Conservation (phyloP, 805 yeast genomes). For the Suhomyces tanzawaensis region DNA sequence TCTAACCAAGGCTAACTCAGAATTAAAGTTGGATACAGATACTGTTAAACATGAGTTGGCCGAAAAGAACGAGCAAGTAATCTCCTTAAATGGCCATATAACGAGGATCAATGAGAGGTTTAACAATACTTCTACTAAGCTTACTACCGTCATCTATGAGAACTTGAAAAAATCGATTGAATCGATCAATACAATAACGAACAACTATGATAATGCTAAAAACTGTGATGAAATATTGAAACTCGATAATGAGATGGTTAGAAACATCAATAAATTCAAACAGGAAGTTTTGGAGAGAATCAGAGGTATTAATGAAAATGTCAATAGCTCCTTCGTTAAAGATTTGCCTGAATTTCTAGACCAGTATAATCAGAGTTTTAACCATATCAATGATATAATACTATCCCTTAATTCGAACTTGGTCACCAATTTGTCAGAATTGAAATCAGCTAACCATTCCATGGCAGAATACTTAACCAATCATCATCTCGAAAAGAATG, state of each 20-base stretch:
- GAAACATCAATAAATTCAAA: constrained; percentile 6
- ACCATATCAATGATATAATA: constrained; percentile 4
- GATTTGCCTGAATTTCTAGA: constrained; percentile 9
- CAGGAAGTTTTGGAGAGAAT: constrained; percentile 6
- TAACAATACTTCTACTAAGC: constrained; percentile 10
- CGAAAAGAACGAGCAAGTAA: constrained; percentile 5
- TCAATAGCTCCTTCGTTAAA: constrained; percentile 8
- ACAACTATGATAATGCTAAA: constrained; percentile 2
- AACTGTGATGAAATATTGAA: constrained; percentile 5
- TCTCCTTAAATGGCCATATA: constrained; percentile 8
- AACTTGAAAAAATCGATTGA: constrained; percentile 11
- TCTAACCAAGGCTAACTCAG: not conserved
- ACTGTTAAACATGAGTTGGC: not conserved
- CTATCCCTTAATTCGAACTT: constrained; percentile 4
- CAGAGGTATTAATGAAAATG: constrained; percentile 4
- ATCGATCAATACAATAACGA: constrained; percentile 6
- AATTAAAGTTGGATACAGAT: not conserved
- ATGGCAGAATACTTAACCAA: constrained; percentile 15
- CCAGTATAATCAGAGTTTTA: constrained; percentile 9
- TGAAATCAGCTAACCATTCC: constrained; percentile 13
- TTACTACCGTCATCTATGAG: constrained; percentile 11
- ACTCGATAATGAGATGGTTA: constrained; percentile 1
- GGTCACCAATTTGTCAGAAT: constrained; percentile 3
- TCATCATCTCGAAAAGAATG: constrained; percentile 12
- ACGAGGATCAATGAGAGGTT: constrained; percentile 11